phyloP scores from a whole-genome alignment of 1,284 basidiomycete genomes.

The Golubevia pallescens region DNA sequence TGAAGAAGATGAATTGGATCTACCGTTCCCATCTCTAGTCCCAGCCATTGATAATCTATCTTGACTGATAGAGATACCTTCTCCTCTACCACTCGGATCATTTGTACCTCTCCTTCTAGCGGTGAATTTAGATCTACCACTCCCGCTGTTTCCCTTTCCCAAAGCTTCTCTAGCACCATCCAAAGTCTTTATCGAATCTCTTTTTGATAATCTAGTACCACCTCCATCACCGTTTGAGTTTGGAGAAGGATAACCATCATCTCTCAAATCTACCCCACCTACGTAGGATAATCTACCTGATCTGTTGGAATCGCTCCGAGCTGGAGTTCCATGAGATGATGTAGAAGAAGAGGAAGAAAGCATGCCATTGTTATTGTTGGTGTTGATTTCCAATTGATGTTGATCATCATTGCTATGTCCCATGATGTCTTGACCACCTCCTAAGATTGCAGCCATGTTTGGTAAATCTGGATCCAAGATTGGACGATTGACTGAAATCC shows the following conservation, averaged over 20 bases:
- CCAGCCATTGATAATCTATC: neutral
- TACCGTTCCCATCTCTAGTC: neutral
- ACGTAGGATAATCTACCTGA: conserved; percentile 13
- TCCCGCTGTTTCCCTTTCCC: conserved; percentile 9
- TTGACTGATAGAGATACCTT: neutral
- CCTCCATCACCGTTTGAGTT: no score
- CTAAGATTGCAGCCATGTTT: conserved; percentile 23
- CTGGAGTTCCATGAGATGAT: neutral
- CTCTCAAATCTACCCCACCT: conserved; percentile 29
- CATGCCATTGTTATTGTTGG: neutral
- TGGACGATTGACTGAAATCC: conserved; percentile 50
- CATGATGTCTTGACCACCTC: conserved; percentile 1
- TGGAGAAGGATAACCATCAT: conserved; percentile 21
- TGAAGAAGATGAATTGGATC: neutral
- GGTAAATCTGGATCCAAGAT: conserved; percentile 60
- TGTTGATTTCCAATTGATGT: neutral
- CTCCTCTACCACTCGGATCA: conserved; percentile 6
- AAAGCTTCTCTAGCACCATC: conserved; percentile 10
- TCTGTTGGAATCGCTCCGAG: conserved; percentile 7
- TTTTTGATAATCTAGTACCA: conserved; percentile 12
- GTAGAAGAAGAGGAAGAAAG: neutral
- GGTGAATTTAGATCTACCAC: conserved; percentile 36
- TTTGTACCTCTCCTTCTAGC: conserved; percentile 33
- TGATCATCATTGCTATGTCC: neutral
- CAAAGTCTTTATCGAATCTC: neutral